These are phyloP conservation scores for Austroboletus niveus DNA, from an alignment of 1,284 basidiomycete genomes.

Conservation along the genomic window DNA sequence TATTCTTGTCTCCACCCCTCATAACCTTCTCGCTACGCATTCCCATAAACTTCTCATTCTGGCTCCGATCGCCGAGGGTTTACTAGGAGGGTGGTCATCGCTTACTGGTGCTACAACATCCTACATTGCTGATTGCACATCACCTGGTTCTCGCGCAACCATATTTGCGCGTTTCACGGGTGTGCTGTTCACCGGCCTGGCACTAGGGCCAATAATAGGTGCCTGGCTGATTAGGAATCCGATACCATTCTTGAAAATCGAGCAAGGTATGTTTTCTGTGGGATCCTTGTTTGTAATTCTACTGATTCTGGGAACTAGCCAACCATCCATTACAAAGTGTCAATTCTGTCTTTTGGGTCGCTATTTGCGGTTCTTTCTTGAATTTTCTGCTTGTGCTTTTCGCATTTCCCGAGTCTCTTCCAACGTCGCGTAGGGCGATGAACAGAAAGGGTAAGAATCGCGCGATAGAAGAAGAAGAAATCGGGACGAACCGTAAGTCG, in stretches of 20 bases:
- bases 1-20: conserved; percentile 73
- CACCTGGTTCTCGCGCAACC: conserved; percentile 76
- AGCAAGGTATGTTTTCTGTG: conserved; percentile 16
- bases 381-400: conserved; percentile 56
- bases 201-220: conserved; percentile 71
- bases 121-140: conserved; percentile 85
- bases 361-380: conserved; percentile 44
- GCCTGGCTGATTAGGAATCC: conserved; percentile 65
- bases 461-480: conserved; percentile 21
- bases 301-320: conserved; percentile 13
- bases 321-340: conserved; percentile 36
- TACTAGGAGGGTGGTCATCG: conserved; percentile 85
- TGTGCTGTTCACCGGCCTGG: conserved; percentile 69
- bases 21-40: conserved; percentile 60
- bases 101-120: conserved; percentile 78
- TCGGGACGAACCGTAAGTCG: conserved; percentile 8
- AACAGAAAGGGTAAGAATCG: conserved; percentile 36
- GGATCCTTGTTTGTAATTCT: background rate
- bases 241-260: conserved; percentile 37
- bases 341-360: conserved; percentile 61
- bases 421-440: conserved; percentile 41
- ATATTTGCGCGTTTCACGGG: conserved; percentile 80
- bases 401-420: conserved; percentile 62
- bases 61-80: conserved; percentile 79
- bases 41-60: conserved; percentile 75